Evolutionary conservation across 2,329 filamentous ascomycete species (phyloP).

Genomic region (Botrytis fragariae): DNA sequence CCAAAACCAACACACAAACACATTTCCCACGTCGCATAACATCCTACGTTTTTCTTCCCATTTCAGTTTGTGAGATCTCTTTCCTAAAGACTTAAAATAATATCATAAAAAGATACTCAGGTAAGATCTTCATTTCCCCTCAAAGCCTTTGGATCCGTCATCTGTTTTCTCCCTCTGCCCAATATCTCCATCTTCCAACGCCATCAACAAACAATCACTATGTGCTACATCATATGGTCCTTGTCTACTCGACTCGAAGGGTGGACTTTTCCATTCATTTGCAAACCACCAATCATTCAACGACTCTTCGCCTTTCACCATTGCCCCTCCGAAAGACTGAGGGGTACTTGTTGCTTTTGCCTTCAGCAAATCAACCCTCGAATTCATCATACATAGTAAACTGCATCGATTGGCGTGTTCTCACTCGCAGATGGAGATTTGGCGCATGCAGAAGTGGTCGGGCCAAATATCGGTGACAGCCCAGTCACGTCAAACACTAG

Average conservation of each 20-base stretch:
- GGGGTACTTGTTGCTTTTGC: slow-evolving; percentile 28
- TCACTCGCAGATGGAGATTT: slow-evolving; percentile 1
- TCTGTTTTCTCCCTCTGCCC: slow-evolving; percentile 19
- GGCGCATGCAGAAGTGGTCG: slow-evolving; percentile 16
- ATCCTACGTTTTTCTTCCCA: not conserved
- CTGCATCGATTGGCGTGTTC: slow-evolving; percentile 12
- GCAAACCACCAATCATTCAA: not conserved
- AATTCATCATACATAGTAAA: not conserved
- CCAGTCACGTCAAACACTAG: not conserved
- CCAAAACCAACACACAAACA: slow-evolving; percentile 11
- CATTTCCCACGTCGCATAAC: slow-evolving; percentile 16
- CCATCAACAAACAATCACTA: not conserved
- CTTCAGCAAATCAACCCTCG: not conserved
- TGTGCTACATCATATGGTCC: not conserved
- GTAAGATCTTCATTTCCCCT: slow-evolving; percentile 17
- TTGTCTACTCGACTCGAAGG: not conserved
- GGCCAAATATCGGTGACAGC: slow-evolving; percentile 14
- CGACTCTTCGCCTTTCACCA: slow-evolving; percentile 21
- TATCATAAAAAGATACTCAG: slow-evolving; percentile 8
- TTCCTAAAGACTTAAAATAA: not conserved
- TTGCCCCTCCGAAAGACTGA: slow-evolving; percentile 33
- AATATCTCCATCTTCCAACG: not conserved
- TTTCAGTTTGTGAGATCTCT: slow-evolving; percentile 11
- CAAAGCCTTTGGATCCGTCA: slow-evolving; percentile 5
- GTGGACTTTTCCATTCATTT: not conserved